A percentile compares a stretch with the other conserved stretches of the same genome.
Conservation (phyloP, 805 yeast species). For the Blastobotrys mokoenaii region DNA sequence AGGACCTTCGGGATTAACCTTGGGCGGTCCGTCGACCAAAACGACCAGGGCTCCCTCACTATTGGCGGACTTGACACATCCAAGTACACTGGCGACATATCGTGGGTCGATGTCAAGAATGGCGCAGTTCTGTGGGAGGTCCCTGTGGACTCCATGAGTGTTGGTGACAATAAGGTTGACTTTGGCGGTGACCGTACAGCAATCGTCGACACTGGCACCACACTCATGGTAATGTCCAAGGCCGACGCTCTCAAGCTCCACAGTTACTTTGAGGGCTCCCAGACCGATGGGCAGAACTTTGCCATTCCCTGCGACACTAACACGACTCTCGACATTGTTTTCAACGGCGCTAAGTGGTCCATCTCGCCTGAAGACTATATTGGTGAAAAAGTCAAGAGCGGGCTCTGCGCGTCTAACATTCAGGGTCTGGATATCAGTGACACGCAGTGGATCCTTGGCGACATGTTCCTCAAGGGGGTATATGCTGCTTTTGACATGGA, state of each 20-base stretch:
- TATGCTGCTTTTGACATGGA: constrained; percentile 53
- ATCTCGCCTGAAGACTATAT: constrained; percentile 38
- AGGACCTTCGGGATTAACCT: constrained; percentile 40
- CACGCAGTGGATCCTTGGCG: constrained; percentile 55
- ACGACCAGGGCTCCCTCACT: constrained; percentile 36
- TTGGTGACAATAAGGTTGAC: constrained; percentile 29
- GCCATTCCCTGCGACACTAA: constrained; percentile 52
- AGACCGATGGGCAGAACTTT: constrained; percentile 54
- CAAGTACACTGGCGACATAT: constrained; percentile 35
- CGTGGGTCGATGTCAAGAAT: constrained; percentile 31
- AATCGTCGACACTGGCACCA: constrained; percentile 60
- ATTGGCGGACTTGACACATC: constrained; percentile 35
- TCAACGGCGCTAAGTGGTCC: constrained; percentile 40
- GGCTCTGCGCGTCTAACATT: constrained; percentile 53
- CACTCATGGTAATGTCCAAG: constrained; percentile 47
- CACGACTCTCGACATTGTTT: constrained; percentile 32
- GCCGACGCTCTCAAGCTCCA: constrained; percentile 48
- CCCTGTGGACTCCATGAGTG: constrained; percentile 30
- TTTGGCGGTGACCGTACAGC: constrained; percentile 32
- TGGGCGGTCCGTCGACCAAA: constrained; percentile 27
- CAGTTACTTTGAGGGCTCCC: constrained; percentile 39
- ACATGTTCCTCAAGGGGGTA: constrained; percentile 46
- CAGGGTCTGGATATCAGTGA: constrained; percentile 43
- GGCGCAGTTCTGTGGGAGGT: constrained; percentile 42
- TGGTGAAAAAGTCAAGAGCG: constrained; percentile 38